Evolutionary conservation across 371 early-diverging fungal species (phyloP).

Genomic region (Mucor velutinosus): DNA sequence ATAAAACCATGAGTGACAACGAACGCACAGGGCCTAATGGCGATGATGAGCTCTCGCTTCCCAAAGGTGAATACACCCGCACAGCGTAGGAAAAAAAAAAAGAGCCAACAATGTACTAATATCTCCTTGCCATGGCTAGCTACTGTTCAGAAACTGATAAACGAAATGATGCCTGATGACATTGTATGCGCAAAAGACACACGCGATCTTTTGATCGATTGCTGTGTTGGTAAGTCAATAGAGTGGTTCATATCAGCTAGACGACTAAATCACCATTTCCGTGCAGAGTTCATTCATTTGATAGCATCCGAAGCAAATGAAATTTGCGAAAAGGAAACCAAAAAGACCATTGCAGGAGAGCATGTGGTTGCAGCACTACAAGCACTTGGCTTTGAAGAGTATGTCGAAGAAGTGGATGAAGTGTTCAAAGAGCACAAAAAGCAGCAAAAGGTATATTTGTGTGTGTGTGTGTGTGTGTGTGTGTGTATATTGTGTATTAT

Average conservation of each 20-base stretch:
- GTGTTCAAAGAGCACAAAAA: conserved; percentile 91
- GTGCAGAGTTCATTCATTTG: conserved; percentile 90
- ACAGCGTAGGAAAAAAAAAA: no score
- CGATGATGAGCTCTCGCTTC: conserved; percentile 87
- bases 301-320: conserved; percentile 96
- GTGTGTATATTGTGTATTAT: no score
- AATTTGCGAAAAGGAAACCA: conserved; percentile 95
- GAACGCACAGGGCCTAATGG: conserved; percentile 60
- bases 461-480: neutral
- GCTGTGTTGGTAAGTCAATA: conserved; percentile 81
- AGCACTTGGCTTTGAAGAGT: conserved; percentile 93
- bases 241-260: neutral
- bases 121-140: conserved; percentile 55
- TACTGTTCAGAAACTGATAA: conserved; percentile 96
- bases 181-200: conserved; percentile 94
- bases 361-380: conserved; percentile 93
- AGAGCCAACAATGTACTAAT: neutral
- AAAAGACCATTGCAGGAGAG: conserved; percentile 98
- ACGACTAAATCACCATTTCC: neutral
- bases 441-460: conserved; percentile 68
- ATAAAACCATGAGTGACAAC: conserved; percentile 72
- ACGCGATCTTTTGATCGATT: conserved; percentile 91
- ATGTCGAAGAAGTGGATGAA: conserved; percentile 86
- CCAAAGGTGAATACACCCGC: conserved; percentile 71
- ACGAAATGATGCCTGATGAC: conserved; percentile 91